These are phyloP conservation scores for Lactarius pseudohatsudake DNA, from an alignment of 768 basidiomycete genomes.

Conservation along the genomic window DNA sequence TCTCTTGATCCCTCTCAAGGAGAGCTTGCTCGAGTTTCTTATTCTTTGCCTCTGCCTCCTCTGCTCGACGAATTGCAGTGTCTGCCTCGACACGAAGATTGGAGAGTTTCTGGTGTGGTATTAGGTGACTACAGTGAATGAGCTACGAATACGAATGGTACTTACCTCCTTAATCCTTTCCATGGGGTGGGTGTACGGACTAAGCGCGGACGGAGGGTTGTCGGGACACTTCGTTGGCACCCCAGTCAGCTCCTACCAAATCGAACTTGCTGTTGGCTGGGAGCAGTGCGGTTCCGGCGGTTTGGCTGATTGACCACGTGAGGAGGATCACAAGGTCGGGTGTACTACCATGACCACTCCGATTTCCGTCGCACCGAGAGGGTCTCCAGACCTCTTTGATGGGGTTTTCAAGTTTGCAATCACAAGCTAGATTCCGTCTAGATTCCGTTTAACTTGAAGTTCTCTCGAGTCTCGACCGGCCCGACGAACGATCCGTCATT, in stretches of 20 bases:
- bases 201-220: constrained; percentile 11
- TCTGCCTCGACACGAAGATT: constrained; percentile 22
- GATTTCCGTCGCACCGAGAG: not conserved
- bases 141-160: not conserved
- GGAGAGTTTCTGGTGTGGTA: constrained; percentile 17
- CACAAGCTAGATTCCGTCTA: not conserved
- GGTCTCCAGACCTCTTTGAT: not conserved
- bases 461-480: no score
- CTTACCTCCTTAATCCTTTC: constrained; percentile 23
- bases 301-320: not conserved
- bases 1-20: constrained; percentile 22
- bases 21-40: constrained; percentile 23
- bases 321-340: not conserved
- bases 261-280: not conserved
- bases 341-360: no score
- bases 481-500: no score
- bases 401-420: not conserved
- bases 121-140: no score
- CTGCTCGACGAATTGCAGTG: constrained; percentile 9
- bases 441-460: no score
- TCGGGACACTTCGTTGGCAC: not conserved
- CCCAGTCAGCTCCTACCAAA: not conserved
- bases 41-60: constrained; percentile 9
- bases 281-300: not conserved
- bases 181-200: constrained; percentile 8